Evolutionary conservation across 768 basidiomycete genomes (phyloP).

Genomic region (Rhizopogon vesiculosus): DNA sequence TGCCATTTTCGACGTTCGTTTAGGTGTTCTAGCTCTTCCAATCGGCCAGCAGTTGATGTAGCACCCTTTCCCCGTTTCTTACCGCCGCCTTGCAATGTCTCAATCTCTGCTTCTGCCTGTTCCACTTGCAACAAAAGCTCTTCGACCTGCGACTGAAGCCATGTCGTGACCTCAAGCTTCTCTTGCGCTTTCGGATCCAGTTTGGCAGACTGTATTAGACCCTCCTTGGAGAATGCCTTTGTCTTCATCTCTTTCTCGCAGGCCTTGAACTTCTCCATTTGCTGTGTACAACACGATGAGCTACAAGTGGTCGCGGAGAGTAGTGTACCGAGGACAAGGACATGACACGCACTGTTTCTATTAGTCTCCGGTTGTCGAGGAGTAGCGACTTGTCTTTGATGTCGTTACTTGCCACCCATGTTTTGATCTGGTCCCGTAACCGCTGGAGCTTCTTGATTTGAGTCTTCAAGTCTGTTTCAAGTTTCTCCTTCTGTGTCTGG

Average conservation of each 20-base stretch:
- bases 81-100: constrained; percentile 59
- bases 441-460: constrained; percentile 96
- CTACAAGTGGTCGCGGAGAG: constrained; percentile 2
- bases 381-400: constrained; percentile 97
- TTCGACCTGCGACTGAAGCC: constrained; percentile 88
- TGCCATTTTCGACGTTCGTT: constrained; percentile 98
- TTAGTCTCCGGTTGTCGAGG: constrained; percentile 90
- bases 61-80: constrained; percentile 84
- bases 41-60: constrained; percentile 53
- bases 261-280: constrained; percentile 99
- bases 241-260: constrained; percentile 99
- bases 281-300: constrained; percentile 45
- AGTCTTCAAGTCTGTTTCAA: constrained; percentile 91
- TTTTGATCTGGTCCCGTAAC: constrained; percentile 84
- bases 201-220: constrained; percentile 88
- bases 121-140: constrained; percentile 93
- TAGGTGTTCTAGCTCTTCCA: constrained; percentile 79
- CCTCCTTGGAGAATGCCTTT: constrained; percentile 99
- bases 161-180: constrained; percentile 83
- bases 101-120: constrained; percentile 91
- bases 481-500: constrained; percentile 98
- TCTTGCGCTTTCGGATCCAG: constrained; percentile 97
- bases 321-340: constrained; percentile 1
- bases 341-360: constrained; percentile 79
- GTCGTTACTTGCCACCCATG: constrained; percentile 96